These are phyloP conservation scores for Xerocomus potaroensis DNA, from an alignment of 768 basidiomycete genomes.

Conservation along the genomic window DNA sequence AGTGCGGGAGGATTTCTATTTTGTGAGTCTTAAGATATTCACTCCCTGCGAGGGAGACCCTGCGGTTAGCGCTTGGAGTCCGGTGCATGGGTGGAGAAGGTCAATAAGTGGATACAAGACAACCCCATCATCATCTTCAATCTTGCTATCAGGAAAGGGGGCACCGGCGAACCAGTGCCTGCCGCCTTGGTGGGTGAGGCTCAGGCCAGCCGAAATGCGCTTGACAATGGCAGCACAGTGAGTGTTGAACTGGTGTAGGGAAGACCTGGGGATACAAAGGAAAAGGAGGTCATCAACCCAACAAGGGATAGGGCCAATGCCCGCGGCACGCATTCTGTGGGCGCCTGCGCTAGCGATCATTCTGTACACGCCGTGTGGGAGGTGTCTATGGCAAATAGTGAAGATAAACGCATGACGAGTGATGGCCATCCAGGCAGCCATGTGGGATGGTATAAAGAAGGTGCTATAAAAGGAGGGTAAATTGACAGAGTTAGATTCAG, in stretches of 20 bases:
- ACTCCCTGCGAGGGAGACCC: too few relatives aligned
- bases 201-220: background rate
- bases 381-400: slow-evolving; percentile 18
- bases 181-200: background rate
- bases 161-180: background rate
- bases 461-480: background rate
- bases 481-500: slow-evolving; percentile 20
- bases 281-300: slow-evolving; percentile 35
- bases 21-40: too few relatives aligned
- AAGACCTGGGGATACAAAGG: background rate
- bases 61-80: too few relatives aligned
- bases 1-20: too few relatives aligned
- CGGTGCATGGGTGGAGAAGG: background rate
- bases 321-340: slow-evolving; percentile 3
- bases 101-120: background rate
- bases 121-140: background rate
- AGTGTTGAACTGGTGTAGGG: background rate
- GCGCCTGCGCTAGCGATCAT: slow-evolving; percentile 18
- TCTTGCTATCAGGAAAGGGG: background rate
- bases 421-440: too few relatives aligned
- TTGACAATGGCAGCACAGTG: background rate
- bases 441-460: slow-evolving; percentile 21
- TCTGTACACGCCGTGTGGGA: slow-evolving; percentile 26
- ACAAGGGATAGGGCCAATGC: slow-evolving; percentile 20
- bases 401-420: slow-evolving; percentile 20